Evolutionary conservation across 1,139 yeast genomes (phyloP), one percentile per base, ranked within the genome.

Genomic region (Blastobotrys buckinghamii): DNA sequence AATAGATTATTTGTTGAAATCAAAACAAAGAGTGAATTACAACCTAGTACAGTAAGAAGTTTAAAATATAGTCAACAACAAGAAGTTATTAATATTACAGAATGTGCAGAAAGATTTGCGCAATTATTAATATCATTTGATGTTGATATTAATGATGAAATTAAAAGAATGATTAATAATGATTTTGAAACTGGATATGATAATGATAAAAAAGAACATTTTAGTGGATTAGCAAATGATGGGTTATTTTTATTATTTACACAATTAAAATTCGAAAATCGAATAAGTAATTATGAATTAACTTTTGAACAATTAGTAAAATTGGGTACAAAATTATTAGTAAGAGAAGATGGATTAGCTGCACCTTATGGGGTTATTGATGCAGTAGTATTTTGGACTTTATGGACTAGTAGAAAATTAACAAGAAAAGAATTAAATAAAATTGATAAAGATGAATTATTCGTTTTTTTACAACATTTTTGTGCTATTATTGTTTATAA

Each of bases 41-140:
- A 50, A 15, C 54, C 55, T 34, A 54, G 55, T 2, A 40, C 39
- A 9, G 50, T 45, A 29, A 59, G 63, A 32, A 48, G 47, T 13
- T 39, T 40, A 12, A 45, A 49, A 17, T 64, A 60, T 49, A 51
- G 52, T n/a, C 50, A 56, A 36, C 56, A 57, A 26, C 54, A 49
- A 33, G 52, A 53, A 43, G 58, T 65, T 10, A 53, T 49, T 17
- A 53, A 60, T 13, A 58, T 64, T 33, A 50, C 57, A n/a, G 73
- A 68, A 50, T 62, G 70, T 32, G 52, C 72, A 22, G 73, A 73
- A 34, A 69, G 89, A 47, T 59, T 78, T n/a, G 66, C 71, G 34
- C 79, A 77, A 52, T 69, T 85, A 55, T 73, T 82, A 1, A 60
- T 70, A 40, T 78, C 89, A 15, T 77, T 73, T 65, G 97, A 89